Evolutionary conservation across 495 filamentous ascomycete genomes (phyloP).

Genomic region (Trichoderma asperelloides): DNA sequence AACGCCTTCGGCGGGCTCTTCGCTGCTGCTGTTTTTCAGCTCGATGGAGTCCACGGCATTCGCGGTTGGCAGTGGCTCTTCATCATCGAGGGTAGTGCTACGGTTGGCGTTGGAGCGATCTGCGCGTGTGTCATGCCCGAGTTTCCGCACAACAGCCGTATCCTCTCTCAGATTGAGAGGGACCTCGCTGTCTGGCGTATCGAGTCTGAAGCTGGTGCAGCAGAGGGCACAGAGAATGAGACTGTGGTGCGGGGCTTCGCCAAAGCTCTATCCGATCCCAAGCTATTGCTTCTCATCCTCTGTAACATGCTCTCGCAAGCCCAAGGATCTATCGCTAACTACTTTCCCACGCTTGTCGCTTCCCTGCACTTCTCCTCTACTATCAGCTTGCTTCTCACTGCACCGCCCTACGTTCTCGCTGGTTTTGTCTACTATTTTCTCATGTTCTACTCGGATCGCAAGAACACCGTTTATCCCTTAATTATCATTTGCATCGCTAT

Average conservation of each 20-base stretch:
- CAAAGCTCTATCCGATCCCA: constrained; percentile 61
- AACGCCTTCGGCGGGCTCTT: constrained; percentile 55
- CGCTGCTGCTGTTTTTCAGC: constrained; percentile 51
- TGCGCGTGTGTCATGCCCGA: constrained; percentile 65
- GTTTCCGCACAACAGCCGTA: constrained; percentile 60
- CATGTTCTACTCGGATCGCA: constrained; percentile 17
- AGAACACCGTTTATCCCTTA: constrained; percentile 16
- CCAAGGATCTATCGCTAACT: constrained; percentile 11
- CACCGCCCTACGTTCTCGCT: constrained; percentile 16
- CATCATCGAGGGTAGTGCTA: constrained; percentile 52
- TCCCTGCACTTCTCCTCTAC: constrained; percentile 14
- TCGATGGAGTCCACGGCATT: constrained; percentile 52
- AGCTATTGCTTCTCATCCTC: constrained; percentile 58
- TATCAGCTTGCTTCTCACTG: constrained; percentile 14
- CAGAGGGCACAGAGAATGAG: constrained; percentile 50
- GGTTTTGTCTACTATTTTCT: constrained; percentile 14
- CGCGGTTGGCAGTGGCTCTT: constrained; percentile 64
- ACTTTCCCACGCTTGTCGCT: constrained; percentile 13
- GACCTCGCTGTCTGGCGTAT: constrained; percentile 51
- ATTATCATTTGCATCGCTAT: constrained; percentile 14
- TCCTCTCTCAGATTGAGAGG: constrained; percentile 46
- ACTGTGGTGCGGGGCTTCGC: constrained; percentile 54
- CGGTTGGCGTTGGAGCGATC: constrained; percentile 51
- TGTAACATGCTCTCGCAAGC: constrained; percentile 16
- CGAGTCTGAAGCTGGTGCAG: constrained; percentile 50